Percentiles rank a stretch among this genome's conserved stretches.
Evolutionary conservation across 2,329 filamentous ascomycete species (phyloP).

Genomic region (Fusarium neocosmosporiellum): DNA sequence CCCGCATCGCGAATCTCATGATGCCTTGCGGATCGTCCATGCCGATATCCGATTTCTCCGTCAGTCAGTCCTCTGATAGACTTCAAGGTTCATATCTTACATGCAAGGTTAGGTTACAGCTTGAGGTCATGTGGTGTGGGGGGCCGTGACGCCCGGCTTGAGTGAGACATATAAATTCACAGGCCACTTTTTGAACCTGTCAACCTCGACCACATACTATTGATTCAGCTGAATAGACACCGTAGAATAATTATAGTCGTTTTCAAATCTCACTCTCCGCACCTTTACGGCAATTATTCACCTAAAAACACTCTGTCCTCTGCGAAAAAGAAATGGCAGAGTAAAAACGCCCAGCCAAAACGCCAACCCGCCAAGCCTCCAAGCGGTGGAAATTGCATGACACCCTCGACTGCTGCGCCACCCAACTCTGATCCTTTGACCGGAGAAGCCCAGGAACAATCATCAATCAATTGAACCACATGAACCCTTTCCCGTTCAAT

Average conservation of each 20-base stretch:
- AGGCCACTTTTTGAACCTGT: neutral
- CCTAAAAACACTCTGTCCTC: neutral
- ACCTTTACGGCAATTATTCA: neutral
- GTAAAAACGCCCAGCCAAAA: constrained; percentile 1
- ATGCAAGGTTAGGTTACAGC: neutral
- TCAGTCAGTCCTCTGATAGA: neutral
- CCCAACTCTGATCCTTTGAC: neutral
- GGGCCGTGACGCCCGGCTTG: constrained; percentile 16
- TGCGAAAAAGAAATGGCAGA: neutral
- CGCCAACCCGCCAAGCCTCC: constrained; percentile 18
- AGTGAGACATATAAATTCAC: constrained; percentile 2
- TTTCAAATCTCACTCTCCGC: neutral
- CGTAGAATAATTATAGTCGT: neutral
- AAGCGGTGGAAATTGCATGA: constrained; percentile 15
- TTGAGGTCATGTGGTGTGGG: constrained; percentile 8
- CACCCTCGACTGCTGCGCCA: constrained; percentile 22
- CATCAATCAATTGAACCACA: constrained; percentile 22
- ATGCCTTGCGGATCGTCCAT: neutral
- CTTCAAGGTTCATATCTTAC: neutral
- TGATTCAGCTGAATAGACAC: neutral
- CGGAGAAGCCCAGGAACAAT: constrained; percentile 2
- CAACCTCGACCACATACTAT: neutral
- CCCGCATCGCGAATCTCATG: neutral
- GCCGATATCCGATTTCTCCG: constrained; percentile 25
- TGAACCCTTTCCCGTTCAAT: constrained; percentile 1